Evolutionary conservation across 257 asterid species (phyloP), one percentile per base, ranked within the genome.

Genomic region (Nicotiana attenuata): DNA sequence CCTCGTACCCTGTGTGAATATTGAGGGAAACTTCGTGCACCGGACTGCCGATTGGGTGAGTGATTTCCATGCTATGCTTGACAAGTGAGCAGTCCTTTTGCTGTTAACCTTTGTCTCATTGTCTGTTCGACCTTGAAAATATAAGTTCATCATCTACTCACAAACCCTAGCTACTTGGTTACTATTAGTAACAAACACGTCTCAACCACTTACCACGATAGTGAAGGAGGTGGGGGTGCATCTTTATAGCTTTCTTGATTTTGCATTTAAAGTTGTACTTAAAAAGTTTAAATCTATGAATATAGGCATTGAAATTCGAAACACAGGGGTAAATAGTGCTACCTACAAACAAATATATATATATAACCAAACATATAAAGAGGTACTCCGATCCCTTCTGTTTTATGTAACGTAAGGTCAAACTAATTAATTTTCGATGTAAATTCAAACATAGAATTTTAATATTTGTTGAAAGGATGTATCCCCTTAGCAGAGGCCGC

Each of bases 121-220:
- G 94, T 91, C 97, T 91, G 94, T 90, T 91, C 94, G 94, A 91
- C 96, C 97, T 91, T 87, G 83, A 88, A 80, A 69, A 5, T 29
- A 35, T 7, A 1, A 7, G 22, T 33, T 31, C 76, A 4, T 33
- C 76, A 67, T 26, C 41, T 65, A 26, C 13, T 11, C 9, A 38
- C 55, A 68, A 50, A 60, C 65, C n/a, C 29, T 56, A 56, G 31
- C 19, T 28, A 56, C 5, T n/a, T n/a, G n/a, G n/a, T n/a, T n/a
- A n/a, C n/a, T 16, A 16, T 8, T 6, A 3, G 59, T 53, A 15
- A 19, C 41, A 67, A 35, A 0, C 38, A 19, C 1, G 0, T 28
- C 29, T 22, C 41, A 15, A 6, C 45, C 55, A 53, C 59, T 15
- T 53, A 15, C 59, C 59, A 4, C 1, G 26, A 33, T 66, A 50